A percentile compares a stretch with the other conserved stretches of the same genome.
Conservation (phyloP, 176 grass and related monocot genomes). For the Eleusine indica region DNA sequence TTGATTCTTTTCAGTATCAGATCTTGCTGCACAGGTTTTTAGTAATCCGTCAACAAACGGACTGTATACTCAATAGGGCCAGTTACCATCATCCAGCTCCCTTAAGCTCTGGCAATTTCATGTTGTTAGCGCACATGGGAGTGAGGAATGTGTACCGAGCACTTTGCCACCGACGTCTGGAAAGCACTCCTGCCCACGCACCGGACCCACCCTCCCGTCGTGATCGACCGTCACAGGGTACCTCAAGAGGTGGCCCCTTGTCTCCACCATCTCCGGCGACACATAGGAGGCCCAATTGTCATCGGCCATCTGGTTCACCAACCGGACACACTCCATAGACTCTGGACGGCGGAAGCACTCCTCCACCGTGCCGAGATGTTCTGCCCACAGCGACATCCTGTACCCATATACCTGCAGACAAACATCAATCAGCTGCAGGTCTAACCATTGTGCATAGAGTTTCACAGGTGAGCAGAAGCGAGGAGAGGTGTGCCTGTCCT, state of each 20-base stretch:
- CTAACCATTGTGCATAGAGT: not conserved
- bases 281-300: conserved; percentile 58
- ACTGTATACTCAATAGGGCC: not conserved
- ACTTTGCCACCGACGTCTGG: conserved; percentile 82
- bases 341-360: conserved; percentile 51
- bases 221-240: conserved; percentile 63
- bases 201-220: conserved; percentile 45
- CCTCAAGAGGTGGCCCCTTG: conserved; percentile 73
- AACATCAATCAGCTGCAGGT: conserved; percentile 1
- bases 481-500: conserved; percentile 48
- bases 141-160: conserved; percentile 56
- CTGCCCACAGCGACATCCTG: conserved; percentile 74
- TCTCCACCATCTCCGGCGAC: conserved; percentile 47
- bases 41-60: not conserved
- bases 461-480: not conserved
- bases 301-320: conserved; percentile 65
- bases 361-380: conserved; percentile 56
- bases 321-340: conserved; percentile 48
- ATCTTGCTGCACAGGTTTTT: not conserved
- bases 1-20: not conserved
- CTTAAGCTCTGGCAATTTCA: not conserved
- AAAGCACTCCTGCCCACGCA: conserved; percentile 62
- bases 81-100: not conserved
- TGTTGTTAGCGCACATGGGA: conserved; percentile 56
- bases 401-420: conserved; percentile 63